phyloP scores from a whole-genome alignment of 2,329 filamentous ascomycete genomes.

The Scopulariopsis brevicaulis region DNA sequence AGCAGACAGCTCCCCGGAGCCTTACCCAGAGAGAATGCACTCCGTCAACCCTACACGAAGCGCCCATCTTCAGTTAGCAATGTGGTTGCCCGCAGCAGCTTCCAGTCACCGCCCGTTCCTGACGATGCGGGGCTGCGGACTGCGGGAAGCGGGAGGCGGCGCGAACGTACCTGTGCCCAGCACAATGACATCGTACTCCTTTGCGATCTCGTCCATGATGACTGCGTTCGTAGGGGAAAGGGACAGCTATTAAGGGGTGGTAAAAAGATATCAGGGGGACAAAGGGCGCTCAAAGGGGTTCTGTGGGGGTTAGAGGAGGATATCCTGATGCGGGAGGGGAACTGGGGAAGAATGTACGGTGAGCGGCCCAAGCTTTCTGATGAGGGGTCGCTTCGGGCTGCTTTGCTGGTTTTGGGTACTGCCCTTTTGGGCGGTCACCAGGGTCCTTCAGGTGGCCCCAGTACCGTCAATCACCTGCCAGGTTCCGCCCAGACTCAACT shows the following conservation, averaged over 20 bases:
- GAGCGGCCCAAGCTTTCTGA: not conserved
- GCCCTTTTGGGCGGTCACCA: not conserved
- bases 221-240: not conserved
- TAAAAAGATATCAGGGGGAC: not conserved
- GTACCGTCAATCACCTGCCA: too few species aligned
- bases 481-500: not conserved
- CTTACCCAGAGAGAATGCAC: conserved; percentile 95
- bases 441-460: not conserved
- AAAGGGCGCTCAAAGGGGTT: not conserved
- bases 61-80: conserved; percentile 11
- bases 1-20: conserved; percentile 1
- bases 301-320: not conserved
- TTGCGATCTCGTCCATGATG: conserved; percentile 93
- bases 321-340: conserved; percentile 9
- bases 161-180: conserved; percentile 80
- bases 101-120: conserved; percentile 9
- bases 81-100: not conserved
- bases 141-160: conserved; percentile 4
- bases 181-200: conserved; percentile 97
- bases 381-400: not conserved
- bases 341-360: not conserved
- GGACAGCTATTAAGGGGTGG: not conserved
- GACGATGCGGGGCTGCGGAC: conserved; percentile 13
- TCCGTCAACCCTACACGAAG: conserved; percentile 71
- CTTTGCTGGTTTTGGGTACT: not conserved